phyloP scores from a whole-genome alignment of 306 rosid genomes.

The Senna siamea region DNA sequence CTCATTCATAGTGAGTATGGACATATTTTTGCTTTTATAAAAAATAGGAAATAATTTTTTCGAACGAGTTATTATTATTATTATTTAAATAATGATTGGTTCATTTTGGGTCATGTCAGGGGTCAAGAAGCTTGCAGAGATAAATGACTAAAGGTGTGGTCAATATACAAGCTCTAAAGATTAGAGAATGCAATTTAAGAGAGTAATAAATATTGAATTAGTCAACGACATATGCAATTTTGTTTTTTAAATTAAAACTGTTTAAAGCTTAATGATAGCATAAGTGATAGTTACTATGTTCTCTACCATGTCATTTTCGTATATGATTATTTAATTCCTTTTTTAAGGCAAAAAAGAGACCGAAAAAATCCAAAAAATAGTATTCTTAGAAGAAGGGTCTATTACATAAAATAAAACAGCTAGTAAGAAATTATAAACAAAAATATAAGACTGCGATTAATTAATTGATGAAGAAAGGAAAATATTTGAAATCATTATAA shows the following conservation, averaged over 20 bases:
- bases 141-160: constrained; percentile 15
- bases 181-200: not conserved
- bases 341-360: not conserved
- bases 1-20: not conserved
- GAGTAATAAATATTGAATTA: constrained; percentile 2
- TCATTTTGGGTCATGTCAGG: not conserved
- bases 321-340: not conserved
- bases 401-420: not conserved
- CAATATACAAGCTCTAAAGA: constrained; percentile 17
- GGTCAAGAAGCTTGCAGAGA: constrained; percentile 11
- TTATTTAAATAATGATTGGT: not conserved
- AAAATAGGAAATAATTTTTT: not conserved
- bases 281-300: constrained; percentile 25
- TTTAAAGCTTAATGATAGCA: constrained; percentile 13
- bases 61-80: not conserved
- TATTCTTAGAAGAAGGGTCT: not conserved
- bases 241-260: constrained; percentile 20
- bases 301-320: constrained; percentile 4
- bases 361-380: not conserved
- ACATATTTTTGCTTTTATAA: constrained; percentile 1
- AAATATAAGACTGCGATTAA: not conserved
- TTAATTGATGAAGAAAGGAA: not conserved
- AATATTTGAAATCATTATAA: not conserved
- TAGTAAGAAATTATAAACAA: not conserved
- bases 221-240: constrained; percentile 34